Base-by-base conservation (phyloP, 345 rosid species). In the Eucalyptus pumila region DNA sequence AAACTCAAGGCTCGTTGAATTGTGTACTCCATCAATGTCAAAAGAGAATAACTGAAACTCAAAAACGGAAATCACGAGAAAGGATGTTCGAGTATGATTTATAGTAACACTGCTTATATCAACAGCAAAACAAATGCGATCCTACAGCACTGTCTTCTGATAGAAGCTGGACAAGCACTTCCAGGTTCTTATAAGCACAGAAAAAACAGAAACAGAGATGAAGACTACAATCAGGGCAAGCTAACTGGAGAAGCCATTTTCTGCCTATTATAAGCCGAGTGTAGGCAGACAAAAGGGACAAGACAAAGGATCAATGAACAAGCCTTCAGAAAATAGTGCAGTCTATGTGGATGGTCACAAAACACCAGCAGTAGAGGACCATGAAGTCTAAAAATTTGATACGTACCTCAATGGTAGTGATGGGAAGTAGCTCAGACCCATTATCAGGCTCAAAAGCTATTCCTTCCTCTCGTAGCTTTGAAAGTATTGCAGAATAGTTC, bases 391-490 rank as follows among this genome's bases (percentile, higher is more conserved):
- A 50, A 34, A 91, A 58, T 34, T 56, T 60, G 27, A n/a, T 65
- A 56, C 30, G 69, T 93, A 96, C 99, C 98, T 96, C 99, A 86
- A 97, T 89, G 47, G 96, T 89, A 44, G 93, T 88, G 81, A 95
- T 88, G 15, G 99, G 99, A 89, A 97, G 93, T 50, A 97, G 92
- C 93, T 97, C 99, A 30, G 99, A 97, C 91, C 99, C 99, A 89
- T 94, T 96, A 91, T 96, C 99, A 81, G 97, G 94, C 94, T 96
- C 98, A 67, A 95, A 96, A 87, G 89, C 90, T 88, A 97, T 93
- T 93, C 97, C 97, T 92, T 93, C 98, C 86, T 96, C 96, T 8
- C 92, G 93, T 88, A 96, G 94, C 93, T 94, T 96, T 89, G 97
- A 92, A 51, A 95, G 88, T 89, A 96, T 91, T 34, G 92, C 88